Conservation (phyloP, 768 basidiomycete genomes). For the Termitomyces sp. region DNA sequence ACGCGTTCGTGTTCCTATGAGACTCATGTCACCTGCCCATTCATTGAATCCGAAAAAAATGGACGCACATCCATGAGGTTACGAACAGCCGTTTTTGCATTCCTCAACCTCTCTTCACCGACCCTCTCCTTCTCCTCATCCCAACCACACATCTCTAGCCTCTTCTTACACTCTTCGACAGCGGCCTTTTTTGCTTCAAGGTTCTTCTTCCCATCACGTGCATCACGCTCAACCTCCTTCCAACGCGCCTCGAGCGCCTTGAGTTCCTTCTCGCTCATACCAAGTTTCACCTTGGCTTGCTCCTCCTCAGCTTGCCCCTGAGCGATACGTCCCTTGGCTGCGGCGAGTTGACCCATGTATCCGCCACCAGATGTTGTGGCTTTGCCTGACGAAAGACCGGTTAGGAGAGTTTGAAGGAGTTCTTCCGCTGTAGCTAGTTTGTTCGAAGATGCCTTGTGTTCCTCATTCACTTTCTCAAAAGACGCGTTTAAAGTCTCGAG, state of each 20-base stretch:
- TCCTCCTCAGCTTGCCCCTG: conserved; percentile 82
- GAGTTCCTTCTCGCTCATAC: conserved; percentile 74
- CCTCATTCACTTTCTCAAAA: conserved; percentile 62
- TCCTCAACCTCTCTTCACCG: conserved; percentile 41
- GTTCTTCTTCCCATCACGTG: conserved; percentile 65
- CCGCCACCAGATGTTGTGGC: conserved; percentile 72
- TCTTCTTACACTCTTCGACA: conserved; percentile 49
- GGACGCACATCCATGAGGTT: conserved; percentile 55
- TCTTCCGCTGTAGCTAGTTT: conserved; percentile 76
- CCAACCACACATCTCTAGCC: conserved; percentile 65
- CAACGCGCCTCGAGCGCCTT: conserved; percentile 69
- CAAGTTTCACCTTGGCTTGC: conserved; percentile 70
- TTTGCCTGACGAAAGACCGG: conserved; percentile 75
- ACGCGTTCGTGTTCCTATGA: conserved; percentile 62
- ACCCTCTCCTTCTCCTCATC: conserved; percentile 66
- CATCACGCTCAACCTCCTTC: conserved; percentile 83
- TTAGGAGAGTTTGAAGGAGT: conserved; percentile 91
- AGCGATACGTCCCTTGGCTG: conserved; percentile 69
- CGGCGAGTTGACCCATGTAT: conserved; percentile 94
- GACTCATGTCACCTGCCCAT: background rate
- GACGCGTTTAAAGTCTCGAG: conserved; percentile 48
- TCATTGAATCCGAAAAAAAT: conserved; percentile 5
- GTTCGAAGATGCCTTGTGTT: conserved; percentile 53
- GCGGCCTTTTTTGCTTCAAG: conserved; percentile 53
- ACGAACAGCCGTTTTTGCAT: conserved; percentile 48